Evolutionary conservation across 495 filamentous ascomycete species (phyloP).

Genomic region (Penicillium macrosclerotiorum): DNA sequence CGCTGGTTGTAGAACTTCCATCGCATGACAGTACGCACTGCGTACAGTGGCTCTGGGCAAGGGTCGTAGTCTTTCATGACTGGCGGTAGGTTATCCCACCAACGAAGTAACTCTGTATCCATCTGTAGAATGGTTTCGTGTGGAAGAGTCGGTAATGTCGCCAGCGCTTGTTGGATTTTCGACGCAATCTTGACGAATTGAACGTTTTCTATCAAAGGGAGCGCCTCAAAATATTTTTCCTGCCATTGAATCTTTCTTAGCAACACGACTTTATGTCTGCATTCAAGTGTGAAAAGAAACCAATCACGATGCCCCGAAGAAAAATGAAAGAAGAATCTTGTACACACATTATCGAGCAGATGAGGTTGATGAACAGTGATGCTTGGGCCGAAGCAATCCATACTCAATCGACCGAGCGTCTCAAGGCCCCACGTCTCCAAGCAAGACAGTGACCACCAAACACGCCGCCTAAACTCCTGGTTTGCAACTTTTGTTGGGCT

Average conservation of each 20-base stretch:
- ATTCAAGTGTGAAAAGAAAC: no score
- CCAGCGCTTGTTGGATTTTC: constrained; percentile 66
- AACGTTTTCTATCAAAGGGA: constrained; percentile 68
- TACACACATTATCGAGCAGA: constrained; percentile 34
- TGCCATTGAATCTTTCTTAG: background rate
- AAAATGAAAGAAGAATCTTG: background rate
- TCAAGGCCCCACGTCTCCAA: constrained; percentile 73
- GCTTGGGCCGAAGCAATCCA: constrained; percentile 65
- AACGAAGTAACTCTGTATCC: constrained; percentile 60
- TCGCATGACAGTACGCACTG: constrained; percentile 67
- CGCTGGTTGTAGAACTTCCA: constrained; percentile 72
- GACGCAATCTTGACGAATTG: constrained; percentile 71
- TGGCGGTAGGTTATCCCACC: constrained; percentile 64
- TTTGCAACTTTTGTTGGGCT: constrained; percentile 30
- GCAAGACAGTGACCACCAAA: constrained; percentile 73
- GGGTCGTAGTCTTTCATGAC: constrained; percentile 62
- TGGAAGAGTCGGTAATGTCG: constrained; percentile 57
- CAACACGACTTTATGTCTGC: no score
- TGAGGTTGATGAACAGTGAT: constrained; percentile 63
- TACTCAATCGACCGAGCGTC: constrained; percentile 67
- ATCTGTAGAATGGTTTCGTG: constrained; percentile 55
- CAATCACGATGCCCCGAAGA: no score
- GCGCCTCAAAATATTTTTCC: constrained; percentile 30
- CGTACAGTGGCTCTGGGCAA: constrained; percentile 62
- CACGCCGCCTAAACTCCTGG: constrained; percentile 58